Percentiles rank a stretch among this genome's conserved stretches.
Conservation (phyloP, 2,329 filamentous ascomycete species). For the Venturia oleaginea region DNA sequence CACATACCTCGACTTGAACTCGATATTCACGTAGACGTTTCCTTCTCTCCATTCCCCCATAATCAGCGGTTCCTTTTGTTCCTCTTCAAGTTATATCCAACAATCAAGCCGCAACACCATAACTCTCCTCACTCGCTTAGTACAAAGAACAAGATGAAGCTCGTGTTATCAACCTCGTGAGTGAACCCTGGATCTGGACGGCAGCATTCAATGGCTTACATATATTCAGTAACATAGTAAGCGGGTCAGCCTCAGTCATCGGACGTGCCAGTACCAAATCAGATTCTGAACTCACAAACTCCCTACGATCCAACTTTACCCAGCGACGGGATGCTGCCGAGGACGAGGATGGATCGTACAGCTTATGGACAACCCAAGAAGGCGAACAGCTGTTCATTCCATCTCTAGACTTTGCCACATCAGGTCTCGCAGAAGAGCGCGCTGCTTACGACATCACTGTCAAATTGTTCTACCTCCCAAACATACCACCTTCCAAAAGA, state of each 20-base stretch:
- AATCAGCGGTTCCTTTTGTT: background rate
- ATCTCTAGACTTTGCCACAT: slow-evolving; percentile 60
- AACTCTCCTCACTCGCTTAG: background rate
- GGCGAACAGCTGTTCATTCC: slow-evolving; percentile 63
- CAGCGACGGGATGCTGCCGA: slow-evolving; percentile 39
- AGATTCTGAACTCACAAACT: slow-evolving; percentile 86
- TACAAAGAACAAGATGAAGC: slow-evolving; percentile 52
- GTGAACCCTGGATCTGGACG: slow-evolving; percentile 25
- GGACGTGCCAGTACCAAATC: slow-evolving; percentile 74
- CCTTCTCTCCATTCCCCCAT: background rate
- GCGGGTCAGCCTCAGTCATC: slow-evolving; percentile 72
- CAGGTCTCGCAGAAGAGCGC: slow-evolving; percentile 69
- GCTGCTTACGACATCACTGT: slow-evolving; percentile 88
- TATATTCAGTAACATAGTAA: slow-evolving; percentile 65
- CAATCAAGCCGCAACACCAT: background rate
- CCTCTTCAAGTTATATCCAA: background rate
- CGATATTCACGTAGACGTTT: background rate
- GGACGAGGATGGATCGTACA: slow-evolving; percentile 2
- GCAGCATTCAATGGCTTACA: slow-evolving; percentile 17
- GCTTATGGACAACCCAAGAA: slow-evolving; percentile 27
- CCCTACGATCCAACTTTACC: slow-evolving; percentile 73
- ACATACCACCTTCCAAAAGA: slow-evolving; percentile 54
- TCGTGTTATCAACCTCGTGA: slow-evolving; percentile 80
- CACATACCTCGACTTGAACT: background rate
- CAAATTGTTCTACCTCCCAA: slow-evolving; percentile 87